These are phyloP conservation scores for Paramecium sexaurelia DNA, from an alignment of 73 alveolate genomes.

Conservation along the genomic window DNA sequence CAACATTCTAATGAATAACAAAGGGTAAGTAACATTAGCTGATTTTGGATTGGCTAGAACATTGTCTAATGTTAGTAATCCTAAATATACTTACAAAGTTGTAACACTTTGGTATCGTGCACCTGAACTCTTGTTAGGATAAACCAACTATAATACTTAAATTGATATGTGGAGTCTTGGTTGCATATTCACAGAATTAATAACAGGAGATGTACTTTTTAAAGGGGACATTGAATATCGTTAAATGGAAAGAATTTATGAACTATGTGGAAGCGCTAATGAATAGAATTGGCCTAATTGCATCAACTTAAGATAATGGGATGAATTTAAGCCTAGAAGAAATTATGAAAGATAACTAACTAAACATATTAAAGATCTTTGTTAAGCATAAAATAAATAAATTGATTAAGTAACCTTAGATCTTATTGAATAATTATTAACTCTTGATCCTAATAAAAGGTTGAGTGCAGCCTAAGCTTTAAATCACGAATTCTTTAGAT, in stretches of 20 bases:
- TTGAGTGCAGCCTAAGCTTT: constrained; percentile 91
- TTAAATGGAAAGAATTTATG: constrained; percentile 87
- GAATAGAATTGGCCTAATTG: constrained; percentile 95
- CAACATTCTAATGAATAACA: constrained; percentile 77
- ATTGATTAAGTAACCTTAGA: constrained; percentile 72
- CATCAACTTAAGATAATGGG: constrained; percentile 75
- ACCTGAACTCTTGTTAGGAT: constrained; percentile 76
- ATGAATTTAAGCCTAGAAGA: constrained; percentile 79
- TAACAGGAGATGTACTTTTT: constrained; percentile 79
- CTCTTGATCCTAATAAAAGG: constrained; percentile 90
- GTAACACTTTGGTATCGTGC: constrained; percentile 84
- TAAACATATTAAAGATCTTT: constrained; percentile 75
- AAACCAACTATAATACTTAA: constrained; percentile 49
- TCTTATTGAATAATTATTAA: constrained; percentile 84
- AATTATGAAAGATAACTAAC: constrained; percentile 76
- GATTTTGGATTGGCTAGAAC: constrained; percentile 90
- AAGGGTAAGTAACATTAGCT: constrained; percentile 87
- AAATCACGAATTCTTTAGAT: constrained; percentile 85
- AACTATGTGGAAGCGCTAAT: constrained; percentile 93
- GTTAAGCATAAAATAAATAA: constrained; percentile 73
- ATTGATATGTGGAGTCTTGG: constrained; percentile 97
- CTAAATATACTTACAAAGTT: constrained; percentile 74
- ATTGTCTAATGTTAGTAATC: constrained; percentile 55
- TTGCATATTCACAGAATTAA: constrained; percentile 92
- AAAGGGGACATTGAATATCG: constrained; percentile 87